Percentiles rank a stretch among this genome's conserved stretches.
These are phyloP conservation scores for Yarrowia divulgata DNA, from an alignment of 805 yeast genomes.

Conservation along the genomic window DNA sequence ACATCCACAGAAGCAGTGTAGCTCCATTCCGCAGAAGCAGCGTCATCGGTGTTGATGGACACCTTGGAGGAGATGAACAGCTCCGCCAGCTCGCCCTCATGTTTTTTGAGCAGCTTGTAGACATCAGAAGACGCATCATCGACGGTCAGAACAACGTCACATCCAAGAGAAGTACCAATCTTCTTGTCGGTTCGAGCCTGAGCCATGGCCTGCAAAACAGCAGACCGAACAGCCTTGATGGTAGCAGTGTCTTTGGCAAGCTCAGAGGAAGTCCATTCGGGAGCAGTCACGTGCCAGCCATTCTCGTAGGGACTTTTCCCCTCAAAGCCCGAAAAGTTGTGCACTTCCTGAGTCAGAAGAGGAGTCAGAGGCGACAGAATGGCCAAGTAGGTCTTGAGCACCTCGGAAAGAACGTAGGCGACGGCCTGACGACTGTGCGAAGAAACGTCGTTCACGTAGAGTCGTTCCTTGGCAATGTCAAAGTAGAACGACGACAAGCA, in stretches of 20 bases:
- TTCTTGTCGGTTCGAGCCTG: conserved; percentile 60
- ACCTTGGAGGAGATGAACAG: conserved; percentile 71
- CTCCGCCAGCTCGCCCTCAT: conserved; percentile 60
- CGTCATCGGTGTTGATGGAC: conserved; percentile 48
- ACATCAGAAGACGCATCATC: conserved; percentile 11
- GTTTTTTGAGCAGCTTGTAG: conserved; percentile 43
- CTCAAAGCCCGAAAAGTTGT: conserved; percentile 63
- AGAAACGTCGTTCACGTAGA: conserved; percentile 69
- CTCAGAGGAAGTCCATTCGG: conserved; percentile 49
- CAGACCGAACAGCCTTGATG: conserved; percentile 59
- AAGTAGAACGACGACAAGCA: conserved; percentile 84
- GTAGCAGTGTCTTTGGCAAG: conserved; percentile 56
- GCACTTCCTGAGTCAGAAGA: conserved; percentile 82
- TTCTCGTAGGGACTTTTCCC: conserved; percentile 57
- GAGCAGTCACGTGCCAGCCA: conserved; percentile 55
- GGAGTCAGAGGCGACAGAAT: conserved; percentile 85
- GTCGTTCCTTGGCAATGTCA: conserved; percentile 81
- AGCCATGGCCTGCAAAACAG: conserved; percentile 62
- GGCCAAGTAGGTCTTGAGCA: conserved; percentile 68
- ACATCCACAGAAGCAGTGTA: conserved; percentile 48
- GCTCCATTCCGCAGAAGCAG: conserved; percentile 47
- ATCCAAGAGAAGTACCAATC: conserved; percentile 40
- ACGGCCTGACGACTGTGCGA: conserved; percentile 62
- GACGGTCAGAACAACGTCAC: conserved; percentile 4
- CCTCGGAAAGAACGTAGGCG: conserved; percentile 67